Evolutionary conservation across 192 early-diverging fungal genomes (phyloP).

Genomic region (Spizellomyces punctatus): DNA sequence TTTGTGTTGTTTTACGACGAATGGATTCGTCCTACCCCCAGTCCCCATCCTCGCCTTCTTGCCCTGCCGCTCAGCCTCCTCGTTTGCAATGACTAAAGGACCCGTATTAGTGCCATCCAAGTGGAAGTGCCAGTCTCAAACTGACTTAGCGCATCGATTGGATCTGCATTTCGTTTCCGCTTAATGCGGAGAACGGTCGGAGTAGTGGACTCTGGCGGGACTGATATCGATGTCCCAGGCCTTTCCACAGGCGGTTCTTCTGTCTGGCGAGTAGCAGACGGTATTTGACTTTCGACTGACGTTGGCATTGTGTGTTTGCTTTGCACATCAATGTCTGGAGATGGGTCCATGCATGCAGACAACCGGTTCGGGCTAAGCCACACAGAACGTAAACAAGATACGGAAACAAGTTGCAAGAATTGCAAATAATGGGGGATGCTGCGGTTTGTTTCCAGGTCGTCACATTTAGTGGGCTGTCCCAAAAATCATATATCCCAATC

Average conservation of each 20-base stretch:
- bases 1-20: background rate
- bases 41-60: constrained; percentile 23
- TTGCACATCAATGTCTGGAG: no score
- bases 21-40: background rate
- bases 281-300: no score
- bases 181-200: constrained; percentile 28
- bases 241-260: background rate
- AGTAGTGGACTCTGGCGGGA: background rate
- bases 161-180: constrained; percentile 39
- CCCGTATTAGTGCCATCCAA: background rate
- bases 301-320: no score
- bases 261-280: background rate
- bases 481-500: no score
- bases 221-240: background rate
- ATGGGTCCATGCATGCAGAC: no score
- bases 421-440: no score
- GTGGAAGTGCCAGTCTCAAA: background rate
- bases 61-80: constrained; percentile 5
- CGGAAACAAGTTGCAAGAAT: no score
- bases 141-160: constrained; percentile 33
- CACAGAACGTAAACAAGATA: no score
- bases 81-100: constrained; percentile 23
- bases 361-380: no score
- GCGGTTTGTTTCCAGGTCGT: no score
- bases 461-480: no score